phyloP scores from a whole-genome alignment of 1,284 basidiomycete genomes.

The Tylopilus orsonianus region DNA sequence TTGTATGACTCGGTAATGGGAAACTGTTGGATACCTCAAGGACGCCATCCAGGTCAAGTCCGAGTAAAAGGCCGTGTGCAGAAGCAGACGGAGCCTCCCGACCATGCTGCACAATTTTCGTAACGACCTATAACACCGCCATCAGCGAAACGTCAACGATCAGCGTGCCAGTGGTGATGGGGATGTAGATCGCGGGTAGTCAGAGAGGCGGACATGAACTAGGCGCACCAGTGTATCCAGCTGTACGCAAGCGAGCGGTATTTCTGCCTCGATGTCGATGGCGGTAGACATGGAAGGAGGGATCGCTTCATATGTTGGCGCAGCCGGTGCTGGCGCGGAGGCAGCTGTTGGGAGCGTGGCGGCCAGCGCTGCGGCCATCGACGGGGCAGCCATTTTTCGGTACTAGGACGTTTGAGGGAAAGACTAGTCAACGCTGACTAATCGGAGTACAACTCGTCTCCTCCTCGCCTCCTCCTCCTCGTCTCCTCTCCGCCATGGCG shows the following conservation, averaged over 20 bases:
- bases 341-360: slow-evolving; percentile 75
- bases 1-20: slow-evolving; percentile 69
- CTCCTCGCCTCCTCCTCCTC: not conserved
- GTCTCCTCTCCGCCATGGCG: slow-evolving; percentile 38
- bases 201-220: slow-evolving; percentile 11
- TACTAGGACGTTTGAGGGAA: not conserved
- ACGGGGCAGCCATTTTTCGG: slow-evolving; percentile 56
- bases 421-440: not conserved
- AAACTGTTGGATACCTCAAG: slow-evolving; percentile 94
- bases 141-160: slow-evolving; percentile 14
- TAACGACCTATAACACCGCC: slow-evolving; percentile 64
- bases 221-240: slow-evolving; percentile 79
- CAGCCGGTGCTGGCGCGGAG: slow-evolving; percentile 54
- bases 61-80: slow-evolving; percentile 84
- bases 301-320: slow-evolving; percentile 75
- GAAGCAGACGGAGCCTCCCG: slow-evolving; percentile 64
- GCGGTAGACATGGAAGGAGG: slow-evolving; percentile 88
- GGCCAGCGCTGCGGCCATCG: slow-evolving; percentile 88
- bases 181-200: slow-evolving; percentile 2
- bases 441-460: not conserved
- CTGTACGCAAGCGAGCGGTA: slow-evolving; percentile 75
- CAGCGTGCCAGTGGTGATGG: not conserved
- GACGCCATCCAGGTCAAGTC: slow-evolving; percentile 88
- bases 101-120: slow-evolving; percentile 91
- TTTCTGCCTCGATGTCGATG: slow-evolving; percentile 88